phyloP scores from a whole-genome alignment of 768 basidiomycete genomes.

The Termitomyces sp. region DNA sequence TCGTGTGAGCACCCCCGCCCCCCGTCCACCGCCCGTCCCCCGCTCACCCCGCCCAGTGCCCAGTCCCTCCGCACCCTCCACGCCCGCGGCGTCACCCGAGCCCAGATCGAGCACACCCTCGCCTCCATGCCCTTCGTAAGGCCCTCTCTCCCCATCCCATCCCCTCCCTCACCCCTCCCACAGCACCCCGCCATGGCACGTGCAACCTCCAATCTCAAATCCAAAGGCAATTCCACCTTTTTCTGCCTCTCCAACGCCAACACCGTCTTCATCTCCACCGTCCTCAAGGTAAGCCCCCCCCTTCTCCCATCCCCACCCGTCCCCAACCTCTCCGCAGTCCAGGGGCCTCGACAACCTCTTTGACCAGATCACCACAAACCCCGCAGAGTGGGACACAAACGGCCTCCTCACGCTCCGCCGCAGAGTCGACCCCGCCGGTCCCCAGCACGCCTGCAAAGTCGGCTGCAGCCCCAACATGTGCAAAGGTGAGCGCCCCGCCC shows the following conservation, averaged over 20 bases:
- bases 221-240: constrained; percentile 63
- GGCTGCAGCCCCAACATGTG: constrained; percentile 98
- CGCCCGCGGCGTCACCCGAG: constrained; percentile 57
- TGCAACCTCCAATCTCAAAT: constrained; percentile 74
- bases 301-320: background rate
- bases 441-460: constrained; percentile 77
- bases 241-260: constrained; percentile 95
- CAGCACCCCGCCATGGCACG: constrained; percentile 98
- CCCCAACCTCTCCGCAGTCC: constrained; percentile 35
- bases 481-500: constrained; percentile 54
- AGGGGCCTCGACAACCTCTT: constrained; percentile 72
- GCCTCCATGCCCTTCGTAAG: constrained; percentile 83
- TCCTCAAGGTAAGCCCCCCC: constrained; percentile 56
- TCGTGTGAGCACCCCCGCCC: constrained; percentile 58
- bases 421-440: constrained; percentile 66
- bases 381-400: constrained; percentile 71
- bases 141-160: background rate
- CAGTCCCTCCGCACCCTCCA: constrained; percentile 68
- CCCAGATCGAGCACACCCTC: constrained; percentile 76
- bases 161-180: background rate
- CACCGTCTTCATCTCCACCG: constrained; percentile 83
- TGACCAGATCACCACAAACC: constrained; percentile 87
- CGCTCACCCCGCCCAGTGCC: constrained; percentile 36
- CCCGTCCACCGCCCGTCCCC: background rate
- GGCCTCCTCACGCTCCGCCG: constrained; percentile 73